Evolutionary conservation across 495 filamentous ascomycete genomes (phyloP), one percentile per base, ranked within the genome.

Genomic region (Penicillium coffeae): DNA sequence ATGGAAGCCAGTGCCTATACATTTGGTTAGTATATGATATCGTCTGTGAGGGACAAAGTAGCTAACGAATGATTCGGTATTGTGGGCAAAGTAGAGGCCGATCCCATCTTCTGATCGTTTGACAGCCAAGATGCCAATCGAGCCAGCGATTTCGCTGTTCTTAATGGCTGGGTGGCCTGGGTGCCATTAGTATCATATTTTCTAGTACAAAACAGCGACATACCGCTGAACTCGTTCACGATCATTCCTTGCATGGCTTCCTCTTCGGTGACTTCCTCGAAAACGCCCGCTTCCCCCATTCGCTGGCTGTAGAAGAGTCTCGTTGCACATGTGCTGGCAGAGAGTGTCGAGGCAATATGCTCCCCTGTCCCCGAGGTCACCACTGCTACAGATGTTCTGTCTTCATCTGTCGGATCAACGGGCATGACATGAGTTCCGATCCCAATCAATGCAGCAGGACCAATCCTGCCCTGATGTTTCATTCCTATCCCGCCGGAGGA

Each of bases 401-500:
- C 78, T 2, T 72, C 62, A 55, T 88, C 86, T 32, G 80, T 74
- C 2, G 72, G 70, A 33, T 86, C 79, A 12, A 74, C 66, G 0
- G 90, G 90, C n/a, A 94, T 77, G 9, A 96, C 85, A 43, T 86
- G 82, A 13, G 90, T 90, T 35, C 93, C 93, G 42, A 98, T 79
- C 9, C 92, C 92, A 16, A 96, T 87, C 10, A 98, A 74, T 6
- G 93, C 93, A 18, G 93, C 93, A 27, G 93, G 93, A 2, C 93
- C 93, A 57, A 95, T 77, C 36, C 93, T 83, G 19, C 93, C 93
- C 38, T 81, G 78, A 67, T 93, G 90, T 58, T 98, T 98, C 90
- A 98, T 95, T 13, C 94, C 94, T 53, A 97, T 97, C 6, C 93
- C 93, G n/a, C 93, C 93, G 38, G 93, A 98, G 6, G 93, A 97